A percentile compares a stretch with the other conserved stretches of the same genome.
phyloP scores from a whole-genome alignment of 2,329 filamentous ascomycete species.

The Colletotrichum gloeosporioides region DNA sequence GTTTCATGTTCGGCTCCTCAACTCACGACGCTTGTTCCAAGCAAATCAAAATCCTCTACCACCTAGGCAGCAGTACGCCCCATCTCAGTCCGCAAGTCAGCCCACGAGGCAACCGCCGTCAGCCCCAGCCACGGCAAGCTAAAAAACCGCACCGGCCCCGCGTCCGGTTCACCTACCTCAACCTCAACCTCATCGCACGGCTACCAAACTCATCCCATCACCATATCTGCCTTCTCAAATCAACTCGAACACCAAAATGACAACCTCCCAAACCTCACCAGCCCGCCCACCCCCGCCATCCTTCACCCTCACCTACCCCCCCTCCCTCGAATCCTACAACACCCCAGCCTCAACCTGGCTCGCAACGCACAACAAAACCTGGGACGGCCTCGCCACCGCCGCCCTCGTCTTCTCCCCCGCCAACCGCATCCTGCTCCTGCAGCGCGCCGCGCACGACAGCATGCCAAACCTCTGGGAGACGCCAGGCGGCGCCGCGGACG shows the following conservation, averaged over 20 bases:
- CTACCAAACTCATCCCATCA: neutral
- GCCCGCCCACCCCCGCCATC: neutral
- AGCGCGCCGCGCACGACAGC: conserved; percentile 49
- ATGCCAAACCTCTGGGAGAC: conserved; percentile 53
- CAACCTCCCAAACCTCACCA: neutral
- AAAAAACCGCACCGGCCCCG: neutral
- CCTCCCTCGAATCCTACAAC: conserved; percentile 23
- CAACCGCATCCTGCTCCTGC: conserved; percentile 47
- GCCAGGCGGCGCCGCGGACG: conserved; percentile 54
- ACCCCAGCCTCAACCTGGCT: conserved; percentile 22
- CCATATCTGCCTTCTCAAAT: too few relatives aligned
- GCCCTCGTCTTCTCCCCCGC: conserved; percentile 39
- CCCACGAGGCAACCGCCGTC: neutral
- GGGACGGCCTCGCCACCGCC: conserved; percentile 34
- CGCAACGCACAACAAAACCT: conserved; percentile 2
- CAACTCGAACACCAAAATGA: neutral
- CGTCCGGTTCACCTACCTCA: neutral
- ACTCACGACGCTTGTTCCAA: neutral
- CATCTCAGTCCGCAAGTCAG: neutral
- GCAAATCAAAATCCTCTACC: neutral
- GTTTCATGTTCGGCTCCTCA: neutral
- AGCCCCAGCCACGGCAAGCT: neutral
- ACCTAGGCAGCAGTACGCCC: neutral
- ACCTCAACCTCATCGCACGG: neutral
- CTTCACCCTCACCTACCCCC: conserved; percentile 19